phyloP scores from a whole-genome alignment of 495 filamentous ascomycete species.

The Cercophora samala region DNA sequence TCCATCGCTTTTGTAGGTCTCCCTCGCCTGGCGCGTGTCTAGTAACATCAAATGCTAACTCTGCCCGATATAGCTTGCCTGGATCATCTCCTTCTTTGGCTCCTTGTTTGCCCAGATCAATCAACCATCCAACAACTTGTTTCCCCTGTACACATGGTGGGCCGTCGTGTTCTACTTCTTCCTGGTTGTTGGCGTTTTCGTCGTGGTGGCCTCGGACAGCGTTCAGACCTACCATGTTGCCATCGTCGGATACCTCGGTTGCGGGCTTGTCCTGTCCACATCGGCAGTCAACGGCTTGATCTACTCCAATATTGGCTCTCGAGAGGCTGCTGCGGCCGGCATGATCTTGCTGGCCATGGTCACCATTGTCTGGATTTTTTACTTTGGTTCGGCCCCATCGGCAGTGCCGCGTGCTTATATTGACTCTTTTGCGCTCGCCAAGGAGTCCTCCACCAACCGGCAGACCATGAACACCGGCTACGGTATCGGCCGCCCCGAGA shows the following conservation, averaged over 20 bases:
- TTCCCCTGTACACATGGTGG: constrained; percentile 91
- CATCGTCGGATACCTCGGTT: constrained; percentile 81
- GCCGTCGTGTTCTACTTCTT: constrained; percentile 79
- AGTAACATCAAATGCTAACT: constrained; percentile 24
- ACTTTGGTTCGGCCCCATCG: constrained; percentile 89
- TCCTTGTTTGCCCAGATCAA: constrained; percentile 69
- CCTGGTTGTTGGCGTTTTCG: constrained; percentile 70
- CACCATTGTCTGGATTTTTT: constrained; percentile 95
- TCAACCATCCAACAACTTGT: constrained; percentile 35
- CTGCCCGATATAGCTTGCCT: constrained; percentile 68
- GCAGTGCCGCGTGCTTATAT: constrained; percentile 87
- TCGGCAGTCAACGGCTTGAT: constrained; percentile 79
- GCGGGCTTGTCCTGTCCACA: constrained; percentile 77
- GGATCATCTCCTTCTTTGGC: constrained; percentile 86
- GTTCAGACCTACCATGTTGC: constrained; percentile 86
- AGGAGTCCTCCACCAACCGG: constrained; percentile 65
- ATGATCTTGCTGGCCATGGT: constrained; percentile 97
- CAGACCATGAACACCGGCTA: constrained; percentile 67
- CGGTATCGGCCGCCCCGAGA: constrained; percentile 65
- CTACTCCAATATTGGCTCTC: constrained; percentile 63
- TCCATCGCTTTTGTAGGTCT: constrained; percentile 82
- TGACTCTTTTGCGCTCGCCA: constrained; percentile 92
- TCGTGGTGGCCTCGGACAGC: constrained; percentile 77
- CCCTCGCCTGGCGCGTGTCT: neutral
- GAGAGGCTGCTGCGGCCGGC: constrained; percentile 85